These are phyloP conservation scores for Pyrenophora graminea DNA, from an alignment of 2,329 filamentous ascomycete species.

Conservation along the genomic window DNA sequence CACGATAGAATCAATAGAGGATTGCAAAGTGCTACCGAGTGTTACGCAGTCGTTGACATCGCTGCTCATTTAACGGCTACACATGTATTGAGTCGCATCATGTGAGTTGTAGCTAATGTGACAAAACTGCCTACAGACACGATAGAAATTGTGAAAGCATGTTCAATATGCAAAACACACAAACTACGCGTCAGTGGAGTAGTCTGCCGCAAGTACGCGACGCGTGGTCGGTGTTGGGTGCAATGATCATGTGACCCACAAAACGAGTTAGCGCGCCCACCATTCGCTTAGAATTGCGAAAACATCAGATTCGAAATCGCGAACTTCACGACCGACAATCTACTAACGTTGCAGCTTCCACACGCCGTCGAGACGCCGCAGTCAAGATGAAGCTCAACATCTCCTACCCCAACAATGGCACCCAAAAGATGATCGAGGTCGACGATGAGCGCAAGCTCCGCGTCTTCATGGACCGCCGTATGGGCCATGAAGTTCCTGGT, in stretches of 20 bases:
- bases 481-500: constrained; percentile 89
- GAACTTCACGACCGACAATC: constrained; percentile 31
- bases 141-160: no score
- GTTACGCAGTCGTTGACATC: no score
- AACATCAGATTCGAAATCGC: constrained; percentile 17
- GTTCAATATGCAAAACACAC: no score
- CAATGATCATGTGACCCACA: constrained; percentile 10
- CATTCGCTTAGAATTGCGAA: constrained; percentile 10
- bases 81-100: no score
- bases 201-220: no score
- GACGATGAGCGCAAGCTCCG: constrained; percentile 99
- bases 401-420: constrained; percentile 97
- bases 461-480: constrained; percentile 98
- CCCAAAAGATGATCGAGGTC: constrained; percentile 98
- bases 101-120: no score
- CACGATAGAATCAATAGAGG: no score
- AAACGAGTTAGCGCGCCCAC: constrained; percentile 14
- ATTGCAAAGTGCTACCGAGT: no score
- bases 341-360: constrained; percentile 45
- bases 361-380: constrained; percentile 39
- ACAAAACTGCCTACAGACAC: no score
- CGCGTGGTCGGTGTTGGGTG: no score
- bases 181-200: no score
- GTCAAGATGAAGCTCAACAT: constrained; percentile 76
- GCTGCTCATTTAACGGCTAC: no score